Base-by-base conservation (phyloP, 495 filamentous ascomycete species). In the Letharia lupina region DNA sequence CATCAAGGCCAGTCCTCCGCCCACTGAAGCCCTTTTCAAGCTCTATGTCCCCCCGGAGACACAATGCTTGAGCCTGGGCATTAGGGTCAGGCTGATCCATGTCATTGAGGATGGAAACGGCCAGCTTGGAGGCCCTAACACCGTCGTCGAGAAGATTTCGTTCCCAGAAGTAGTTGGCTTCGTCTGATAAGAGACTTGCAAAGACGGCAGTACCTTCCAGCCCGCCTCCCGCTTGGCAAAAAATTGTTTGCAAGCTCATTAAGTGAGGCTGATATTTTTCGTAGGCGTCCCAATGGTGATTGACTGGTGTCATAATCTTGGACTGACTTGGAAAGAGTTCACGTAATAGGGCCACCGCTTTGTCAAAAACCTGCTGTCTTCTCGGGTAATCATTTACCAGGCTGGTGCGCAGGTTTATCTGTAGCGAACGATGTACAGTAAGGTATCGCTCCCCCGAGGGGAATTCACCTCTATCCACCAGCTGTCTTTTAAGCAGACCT, bases 381-480 rank as follows among this genome's bases (percentile, higher is more conserved):
- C 23, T 41, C 13, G 35, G 2, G 12, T 12, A 3, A 41, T 42
- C 40, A 39, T 60, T 41, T 8, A 33, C 35, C 15, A 60, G 33
- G 20, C 40, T 60, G 40, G 20, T n/a, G 20, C 31, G 40, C 23
- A 42, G 9, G 23, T 23, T 60, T 12, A 23, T 40, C 16, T 60
- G 58, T 28, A 60, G 40, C 58, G 58, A 60, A 31, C 33, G 20
- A 60, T 60, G 58, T 42, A 60, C 42, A n/a, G 15, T 40, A 23
- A 60, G 58, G 40, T 28, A 60, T 23, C 58, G 40, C 16, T 60
- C 37, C 20, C 33, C 18, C 4, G 20, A 39, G 16, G 23, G 9
- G 1, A 9, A 23, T 42, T 40, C 40, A 12, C 40, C 58, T 28
- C 50, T 28, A 33, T 60, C 37, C 9, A 60, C 40, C 7, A 60